These are phyloP conservation scores for Carex myosuroides DNA, from an alignment of 176 grass and related monocot species.

Conservation along the genomic window DNA sequence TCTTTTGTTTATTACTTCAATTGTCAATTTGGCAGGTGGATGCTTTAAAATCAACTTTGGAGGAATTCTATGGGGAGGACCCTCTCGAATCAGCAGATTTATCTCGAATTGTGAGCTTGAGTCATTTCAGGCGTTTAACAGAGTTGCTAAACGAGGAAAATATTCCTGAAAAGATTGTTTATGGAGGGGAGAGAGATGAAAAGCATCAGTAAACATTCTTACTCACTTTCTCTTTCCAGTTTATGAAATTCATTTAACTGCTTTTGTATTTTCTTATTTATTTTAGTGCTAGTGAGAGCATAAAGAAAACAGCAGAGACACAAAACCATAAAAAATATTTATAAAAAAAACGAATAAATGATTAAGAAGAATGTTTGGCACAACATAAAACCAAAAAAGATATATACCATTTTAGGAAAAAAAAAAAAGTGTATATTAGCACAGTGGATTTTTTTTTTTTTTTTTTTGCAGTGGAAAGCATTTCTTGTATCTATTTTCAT, in stretches of 20 bases:
- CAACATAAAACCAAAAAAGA: not conserved
- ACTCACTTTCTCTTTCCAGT: not conserved
- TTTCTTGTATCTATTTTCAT: not conserved
- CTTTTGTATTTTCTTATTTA: not conserved
- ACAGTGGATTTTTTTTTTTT: not conserved
- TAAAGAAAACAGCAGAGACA: not conserved
- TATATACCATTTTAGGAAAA: not conserved
- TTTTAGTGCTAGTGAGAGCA: not conserved
- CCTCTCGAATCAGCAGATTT: slow-evolving; percentile 27
- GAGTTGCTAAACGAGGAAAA: slow-evolving; percentile 40
- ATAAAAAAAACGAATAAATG: not conserved
- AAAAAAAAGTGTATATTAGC: not conserved
- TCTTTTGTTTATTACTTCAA: not conserved
- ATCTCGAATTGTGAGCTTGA: slow-evolving; percentile 45
- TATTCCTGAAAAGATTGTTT: slow-evolving; percentile 41
- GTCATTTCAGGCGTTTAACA: slow-evolving; percentile 45
- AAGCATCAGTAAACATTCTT: slow-evolving; percentile 18
- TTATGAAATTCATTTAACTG: not conserved
- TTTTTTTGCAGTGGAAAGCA: not conserved
- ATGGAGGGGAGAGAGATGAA: slow-evolving; percentile 41
- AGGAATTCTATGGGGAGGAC: slow-evolving; percentile 31
- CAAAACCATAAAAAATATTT: not conserved
- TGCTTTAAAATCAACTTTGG: slow-evolving; percentile 47
- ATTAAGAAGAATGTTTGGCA: not conserved
- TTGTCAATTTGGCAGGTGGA: slow-evolving; percentile 49